Base-by-base conservation (phyloP, 176 grass and related monocot species). In the Zoysia pacifica region DNA sequence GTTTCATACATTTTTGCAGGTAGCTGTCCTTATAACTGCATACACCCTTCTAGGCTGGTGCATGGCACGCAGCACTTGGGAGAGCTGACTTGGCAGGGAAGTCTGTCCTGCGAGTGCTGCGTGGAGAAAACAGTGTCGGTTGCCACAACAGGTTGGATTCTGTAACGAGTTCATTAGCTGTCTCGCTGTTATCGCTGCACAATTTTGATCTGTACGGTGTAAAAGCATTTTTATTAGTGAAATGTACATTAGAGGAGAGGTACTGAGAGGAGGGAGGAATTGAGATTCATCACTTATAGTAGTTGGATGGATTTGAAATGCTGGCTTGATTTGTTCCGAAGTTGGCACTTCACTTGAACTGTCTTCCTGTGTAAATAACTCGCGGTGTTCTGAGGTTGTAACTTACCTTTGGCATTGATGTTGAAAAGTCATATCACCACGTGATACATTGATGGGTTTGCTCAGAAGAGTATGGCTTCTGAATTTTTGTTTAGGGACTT, bases 161-260 rank as follows among this genome's bases (percentile, higher is more conserved):
- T 46, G 61, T 70, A 69, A 77, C 39, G 46, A 47, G 36, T 19
- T 76, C 70, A 79, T 47, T 74, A 86, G 83, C 73, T 82, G 87
- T 62, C 83, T 64, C 54, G 83, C 28, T 28, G 28, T 69, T 83
- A 75, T 62, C 43, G 89, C 80, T 81, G 79, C 89, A 84, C 84
- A 90, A 87, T 90, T 90, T 90, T 90, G 89, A 87, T 87, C 84
- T 87, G 80, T 80, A 81, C 47, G 76, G 81, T 87, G 84, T 86
- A 83, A 90, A 83, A 90, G 74, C 88, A 83, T 72, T 87, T 81
- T 80, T 71, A 87, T 76, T 80, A 84, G 70, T 75, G 80, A 81
- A 71, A 86, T 90, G 89, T 90, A 90, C 84, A 87, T 83, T 90
- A 84, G 89, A 87, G 70, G 42, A 45, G 8, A 53, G 8, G 9